phyloP scores from a whole-genome alignment of 169 alveolate genomes.

The Nephromyces sp. region DNA sequence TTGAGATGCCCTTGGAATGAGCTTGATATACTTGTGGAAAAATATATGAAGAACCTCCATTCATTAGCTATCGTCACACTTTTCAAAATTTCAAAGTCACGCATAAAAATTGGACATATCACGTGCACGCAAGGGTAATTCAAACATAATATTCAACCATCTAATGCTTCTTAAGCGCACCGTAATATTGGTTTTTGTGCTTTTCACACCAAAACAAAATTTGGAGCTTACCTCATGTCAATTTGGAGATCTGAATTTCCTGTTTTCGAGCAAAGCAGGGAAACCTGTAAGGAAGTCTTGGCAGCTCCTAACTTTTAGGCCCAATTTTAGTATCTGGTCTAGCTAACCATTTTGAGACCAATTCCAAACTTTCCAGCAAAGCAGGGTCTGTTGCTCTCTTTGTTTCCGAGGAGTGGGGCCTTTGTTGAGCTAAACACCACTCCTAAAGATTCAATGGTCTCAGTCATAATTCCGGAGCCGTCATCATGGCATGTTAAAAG shows the following conservation, averaged over 20 bases:
- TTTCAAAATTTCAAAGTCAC: too few species aligned
- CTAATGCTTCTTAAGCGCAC: too few species aligned
- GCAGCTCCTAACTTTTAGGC: not conserved
- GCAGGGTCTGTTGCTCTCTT: conserved; percentile 2
- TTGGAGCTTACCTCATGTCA: not conserved
- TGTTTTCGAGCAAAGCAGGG: not conserved
- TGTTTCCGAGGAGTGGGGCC: conserved; percentile 1
- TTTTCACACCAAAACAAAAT: too few species aligned
- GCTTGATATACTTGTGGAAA: too few species aligned
- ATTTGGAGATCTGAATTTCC: not conserved
- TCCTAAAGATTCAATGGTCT: conserved; percentile 19
- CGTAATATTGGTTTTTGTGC: too few species aligned
- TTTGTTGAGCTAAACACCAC: conserved; percentile 22
- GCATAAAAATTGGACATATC: too few species aligned
- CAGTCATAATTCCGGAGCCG: conserved; percentile 26
- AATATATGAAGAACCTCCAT: too few species aligned
- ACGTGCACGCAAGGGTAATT: too few species aligned
- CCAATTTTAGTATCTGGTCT: not conserved
- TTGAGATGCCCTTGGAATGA: too few species aligned
- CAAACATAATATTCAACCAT: too few species aligned
- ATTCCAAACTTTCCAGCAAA: conserved; percentile 33
- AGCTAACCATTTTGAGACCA: conserved; percentile 27
- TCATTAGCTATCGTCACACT: too few species aligned
- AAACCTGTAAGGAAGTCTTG: not conserved
- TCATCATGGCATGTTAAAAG: not conserved